Evolutionary conservation across 345 rosid species (phyloP).

Genomic region (Schrenkiella parvula): DNA sequence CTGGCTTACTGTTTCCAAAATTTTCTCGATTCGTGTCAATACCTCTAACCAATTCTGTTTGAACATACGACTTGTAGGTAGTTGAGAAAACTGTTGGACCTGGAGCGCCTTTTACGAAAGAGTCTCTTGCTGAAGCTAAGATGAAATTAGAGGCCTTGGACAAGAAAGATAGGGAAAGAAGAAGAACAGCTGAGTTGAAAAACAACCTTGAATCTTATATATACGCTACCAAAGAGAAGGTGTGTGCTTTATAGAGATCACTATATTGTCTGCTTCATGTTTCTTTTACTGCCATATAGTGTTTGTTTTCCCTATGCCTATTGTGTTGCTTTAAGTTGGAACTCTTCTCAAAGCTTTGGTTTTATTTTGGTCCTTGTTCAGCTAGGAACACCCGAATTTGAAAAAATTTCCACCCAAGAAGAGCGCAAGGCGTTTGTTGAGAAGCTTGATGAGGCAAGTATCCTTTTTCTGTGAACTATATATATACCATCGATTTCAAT

Average conservation of each 20-base stretch:
- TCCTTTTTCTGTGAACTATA: background rate
- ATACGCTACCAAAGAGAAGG: slow-evolving; percentile 97
- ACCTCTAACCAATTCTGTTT: background rate
- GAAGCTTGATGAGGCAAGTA: slow-evolving; percentile 84
- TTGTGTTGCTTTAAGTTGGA: background rate
- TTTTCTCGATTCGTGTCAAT: background rate
- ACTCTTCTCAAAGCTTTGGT: slow-evolving; percentile 14
- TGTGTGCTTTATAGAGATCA: slow-evolving; percentile 16
- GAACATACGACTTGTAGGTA: slow-evolving; percentile 42
- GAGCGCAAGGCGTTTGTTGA: slow-evolving; percentile 74
- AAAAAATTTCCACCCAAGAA: slow-evolving; percentile 64
- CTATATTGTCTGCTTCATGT: background rate
- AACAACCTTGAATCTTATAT: slow-evolving; percentile 91
- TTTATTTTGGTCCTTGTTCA: slow-evolving; percentile 28
- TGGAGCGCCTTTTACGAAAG: slow-evolving; percentile 64
- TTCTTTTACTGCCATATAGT: background rate
- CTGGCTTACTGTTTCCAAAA: background rate
- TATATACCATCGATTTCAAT: background rate
- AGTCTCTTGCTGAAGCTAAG: slow-evolving; percentile 65
- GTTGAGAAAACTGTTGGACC: slow-evolving; percentile 78
- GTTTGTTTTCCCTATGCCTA: background rate
- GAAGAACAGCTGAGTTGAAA: slow-evolving; percentile 91
- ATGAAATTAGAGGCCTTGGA: slow-evolving; percentile 69
- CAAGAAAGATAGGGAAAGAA: slow-evolving; percentile 84
- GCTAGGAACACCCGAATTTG: slow-evolving; percentile 73